A percentile compares a stretch with the other conserved stretches of the same genome.
Evolutionary conservation across 2,329 filamentous ascomycete species (phyloP).

Genomic region (Penicillium sp.): DNA sequence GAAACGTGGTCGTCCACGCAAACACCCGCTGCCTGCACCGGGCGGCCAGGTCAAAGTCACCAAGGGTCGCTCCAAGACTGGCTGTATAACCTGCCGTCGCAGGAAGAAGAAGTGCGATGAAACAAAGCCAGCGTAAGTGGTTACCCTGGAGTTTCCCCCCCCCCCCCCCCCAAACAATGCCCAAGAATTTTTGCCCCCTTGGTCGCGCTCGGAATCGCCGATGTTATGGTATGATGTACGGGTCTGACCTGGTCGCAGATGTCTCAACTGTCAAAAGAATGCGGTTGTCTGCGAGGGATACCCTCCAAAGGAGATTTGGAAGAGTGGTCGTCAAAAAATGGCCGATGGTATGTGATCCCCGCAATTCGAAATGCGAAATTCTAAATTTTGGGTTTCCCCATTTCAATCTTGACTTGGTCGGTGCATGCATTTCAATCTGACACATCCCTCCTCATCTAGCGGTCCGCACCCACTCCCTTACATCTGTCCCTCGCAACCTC

Average conservation of each 20-base stretch:
- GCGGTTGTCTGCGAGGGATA: conserved; percentile 91
- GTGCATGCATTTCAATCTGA: conserved; percentile 17
- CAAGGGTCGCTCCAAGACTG: conserved; percentile 70
- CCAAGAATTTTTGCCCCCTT: background rate
- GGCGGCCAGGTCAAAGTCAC: conserved; percentile 71
- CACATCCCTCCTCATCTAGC: conserved; percentile 29
- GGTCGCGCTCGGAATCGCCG: background rate
- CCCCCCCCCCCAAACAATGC: too few relatives aligned
- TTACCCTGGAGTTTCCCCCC: conserved; percentile 45
- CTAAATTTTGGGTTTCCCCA: background rate
- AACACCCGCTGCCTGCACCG: conserved; percentile 71
- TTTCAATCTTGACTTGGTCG: conserved; percentile 12
- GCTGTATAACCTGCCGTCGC: conserved; percentile 64
- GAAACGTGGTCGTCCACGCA: conserved; percentile 80
- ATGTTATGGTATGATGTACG: background rate
- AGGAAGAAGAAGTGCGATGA: conserved; percentile 67
- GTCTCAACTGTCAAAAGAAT: conserved; percentile 88
- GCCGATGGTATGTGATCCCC: conserved; percentile 62
- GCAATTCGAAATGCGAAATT: background rate
- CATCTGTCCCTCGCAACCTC: conserved; percentile 52
- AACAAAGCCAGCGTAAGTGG: conserved; percentile 49
- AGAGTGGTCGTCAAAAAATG: conserved; percentile 77
- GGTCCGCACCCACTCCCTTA: conserved; percentile 41
- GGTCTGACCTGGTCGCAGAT: conserved; percentile 28
- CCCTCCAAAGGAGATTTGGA: conserved; percentile 84